Percentiles rank a stretch among this genome's conserved stretches.
Evolutionary conservation across 306 rosid species (phyloP).

Genomic region (Castanea sativa): DNA sequence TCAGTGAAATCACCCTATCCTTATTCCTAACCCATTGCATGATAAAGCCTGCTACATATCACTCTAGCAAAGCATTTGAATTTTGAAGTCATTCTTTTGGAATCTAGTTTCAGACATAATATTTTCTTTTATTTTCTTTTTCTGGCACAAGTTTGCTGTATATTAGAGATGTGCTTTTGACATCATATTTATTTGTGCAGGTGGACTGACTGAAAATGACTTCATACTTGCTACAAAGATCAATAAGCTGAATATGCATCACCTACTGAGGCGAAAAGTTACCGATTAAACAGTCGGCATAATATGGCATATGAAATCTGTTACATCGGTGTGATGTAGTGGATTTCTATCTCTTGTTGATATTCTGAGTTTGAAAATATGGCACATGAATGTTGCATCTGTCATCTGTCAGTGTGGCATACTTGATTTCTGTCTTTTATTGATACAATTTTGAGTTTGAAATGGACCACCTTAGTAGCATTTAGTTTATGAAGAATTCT

Average conservation of each 20-base stretch:
- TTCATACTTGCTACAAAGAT: conserved; percentile 92
- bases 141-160: neutral
- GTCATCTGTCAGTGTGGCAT: neutral
- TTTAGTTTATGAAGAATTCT: neutral
- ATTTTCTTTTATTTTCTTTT: neutral
- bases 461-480: neutral
- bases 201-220: conserved; percentile 88
- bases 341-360: neutral
- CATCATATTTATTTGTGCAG: conserved; percentile 37
- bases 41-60: neutral
- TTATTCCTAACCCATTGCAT: neutral
- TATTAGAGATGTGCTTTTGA: neutral
- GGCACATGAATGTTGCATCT: neutral
- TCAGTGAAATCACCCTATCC: neutral
- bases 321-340: neutral
- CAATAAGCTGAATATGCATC: conserved; percentile 46
- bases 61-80: neutral
- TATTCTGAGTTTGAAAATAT: neutral
- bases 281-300: conserved; percentile 11
- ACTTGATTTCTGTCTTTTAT: neutral
- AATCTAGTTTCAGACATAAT: neutral
- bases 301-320: neutral
- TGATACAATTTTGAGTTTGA: neutral
- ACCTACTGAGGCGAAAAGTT: conserved; percentile 52
- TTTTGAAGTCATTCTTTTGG: neutral